These are phyloP conservation scores for Pleurotus djamor DNA, from an alignment of 768 basidiomycete species.

Conservation along the genomic window DNA sequence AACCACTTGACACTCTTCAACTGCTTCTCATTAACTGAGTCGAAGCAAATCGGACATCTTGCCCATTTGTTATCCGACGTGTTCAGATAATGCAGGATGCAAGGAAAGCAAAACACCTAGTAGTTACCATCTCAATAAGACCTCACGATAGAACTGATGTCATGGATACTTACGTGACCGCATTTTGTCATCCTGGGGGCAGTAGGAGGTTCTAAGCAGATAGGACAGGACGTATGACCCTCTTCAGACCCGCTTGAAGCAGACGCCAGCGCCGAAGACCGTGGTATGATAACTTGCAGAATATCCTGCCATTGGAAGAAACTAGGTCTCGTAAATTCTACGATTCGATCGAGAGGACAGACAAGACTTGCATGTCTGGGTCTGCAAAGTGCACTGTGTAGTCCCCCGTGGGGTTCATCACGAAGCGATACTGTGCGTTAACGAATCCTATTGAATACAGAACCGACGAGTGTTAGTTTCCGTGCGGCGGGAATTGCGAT, in stretches of 20 bases:
- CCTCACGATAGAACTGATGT: constrained; percentile 6
- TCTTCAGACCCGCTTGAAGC: constrained; percentile 54
- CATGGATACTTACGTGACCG: constrained; percentile 76
- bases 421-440: constrained; percentile 94
- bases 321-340: constrained; percentile 37
- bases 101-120: constrained; percentile 93
- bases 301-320: constrained; percentile 97
- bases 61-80: constrained; percentile 88
- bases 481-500: constrained; percentile 7
- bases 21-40: constrained; percentile 86
- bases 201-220: constrained; percentile 89
- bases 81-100: constrained; percentile 88
- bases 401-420: constrained; percentile 89
- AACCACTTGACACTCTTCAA: constrained; percentile 94
- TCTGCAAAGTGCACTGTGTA: constrained; percentile 97
- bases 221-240: constrained; percentile 82
- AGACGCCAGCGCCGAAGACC: constrained; percentile 70
- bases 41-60: constrained; percentile 95
- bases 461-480: constrained; percentile 12
- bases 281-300: constrained; percentile 90
- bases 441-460: constrained; percentile 92
- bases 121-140: constrained; percentile 6
- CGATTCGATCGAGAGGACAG: neutral
- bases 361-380: constrained; percentile 82
- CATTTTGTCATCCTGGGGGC: constrained; percentile 96